Base-by-base conservation (phyloP, 352 stramenopile genomes). In the Phytopythium mirpurense region DNA sequence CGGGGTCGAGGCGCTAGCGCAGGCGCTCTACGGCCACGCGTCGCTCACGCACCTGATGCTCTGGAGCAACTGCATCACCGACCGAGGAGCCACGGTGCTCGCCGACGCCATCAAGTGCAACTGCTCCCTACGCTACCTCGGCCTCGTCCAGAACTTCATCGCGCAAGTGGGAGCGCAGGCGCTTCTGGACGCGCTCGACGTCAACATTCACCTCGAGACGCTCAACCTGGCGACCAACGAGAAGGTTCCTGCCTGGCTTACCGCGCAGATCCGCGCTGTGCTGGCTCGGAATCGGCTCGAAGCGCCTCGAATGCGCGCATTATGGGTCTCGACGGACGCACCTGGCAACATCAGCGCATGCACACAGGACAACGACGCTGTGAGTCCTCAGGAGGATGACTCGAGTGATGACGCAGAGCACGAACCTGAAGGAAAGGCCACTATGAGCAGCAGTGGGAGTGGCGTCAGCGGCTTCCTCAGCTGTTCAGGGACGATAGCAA, bases 21-120 rank as follows among this genome's bases (percentile, higher is more conserved):
- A 88, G 23, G 83, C 74, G 12, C 62, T 93, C 6, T 88, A 88
- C 44, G 78, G 77, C 46, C 76, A 93, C 56, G 78, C 85, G 49
- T 83, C 81, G 24, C 43, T 91, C 34, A 74, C 61, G 37, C 64
- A 83, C 52, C 57, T 91, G 51, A 65, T 59, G 21, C 44, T 91
- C 29, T 74, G 67, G 64, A 76, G 63, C 51, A 91, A 89, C 63
- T 52, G 60, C n/a, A 86, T 90, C 57, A 66, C 69, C 21, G 76
- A 88, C 52, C 58, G 57, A 26, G 80, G 78, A 9, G 78, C 74
- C 14, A 18, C 54, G 9, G 66, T 63, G 12, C 53, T 91, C 6
- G 80, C 80, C 9, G 67, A 86, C 2, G 72, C 78, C 31, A 62
- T 89, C 36, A 68, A 71, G 41, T 86, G 68, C 67, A 91, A 90